Conservation (phyloP, 495 filamentous ascomycete genomes). For the Sabuloglossum arenarium region DNA sequence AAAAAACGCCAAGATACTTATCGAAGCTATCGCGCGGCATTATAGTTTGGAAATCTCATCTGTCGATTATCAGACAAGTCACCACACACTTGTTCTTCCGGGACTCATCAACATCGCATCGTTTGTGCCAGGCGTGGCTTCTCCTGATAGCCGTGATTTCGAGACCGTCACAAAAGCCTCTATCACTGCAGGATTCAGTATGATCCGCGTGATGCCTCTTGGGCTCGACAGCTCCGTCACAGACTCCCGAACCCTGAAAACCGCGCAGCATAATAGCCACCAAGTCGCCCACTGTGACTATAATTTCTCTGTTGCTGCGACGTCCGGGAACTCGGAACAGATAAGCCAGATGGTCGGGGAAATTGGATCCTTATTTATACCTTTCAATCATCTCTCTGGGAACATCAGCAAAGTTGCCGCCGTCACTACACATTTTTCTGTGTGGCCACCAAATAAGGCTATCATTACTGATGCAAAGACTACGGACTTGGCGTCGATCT, state of each 20-base stretch:
- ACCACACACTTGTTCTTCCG: constrained; percentile 53
- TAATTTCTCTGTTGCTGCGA: constrained; percentile 71
- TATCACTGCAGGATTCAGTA: constrained; percentile 57
- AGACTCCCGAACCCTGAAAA: constrained; percentile 47
- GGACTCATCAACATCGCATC: constrained; percentile 63
- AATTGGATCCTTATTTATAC: constrained; percentile 70
- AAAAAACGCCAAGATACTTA: constrained; percentile 93
- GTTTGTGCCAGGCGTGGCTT: constrained; percentile 55
- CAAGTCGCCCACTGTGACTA: constrained; percentile 53
- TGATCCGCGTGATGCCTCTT: constrained; percentile 67
- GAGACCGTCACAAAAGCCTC: constrained; percentile 52
- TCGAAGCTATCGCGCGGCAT: constrained; percentile 81
- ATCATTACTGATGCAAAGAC: constrained; percentile 75
- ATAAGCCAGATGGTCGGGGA: constrained; percentile 50
- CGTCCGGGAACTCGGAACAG: constrained; percentile 54
- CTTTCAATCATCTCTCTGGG: constrained; percentile 69
- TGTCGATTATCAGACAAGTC: constrained; percentile 77
- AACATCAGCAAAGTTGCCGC: constrained; percentile 77
- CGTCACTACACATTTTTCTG: constrained; percentile 60
- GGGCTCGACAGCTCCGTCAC: constrained; percentile 53
- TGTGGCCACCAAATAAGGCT: constrained; percentile 65
- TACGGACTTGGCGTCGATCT: constrained; percentile 60
- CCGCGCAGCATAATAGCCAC: constrained; percentile 56
- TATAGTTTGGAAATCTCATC: constrained; percentile 63
- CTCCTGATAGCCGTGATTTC: constrained; percentile 44